Base-by-base conservation (phyloP, 1,139 yeast genomes). In the Magnusiomyces suaveolens region DNA sequence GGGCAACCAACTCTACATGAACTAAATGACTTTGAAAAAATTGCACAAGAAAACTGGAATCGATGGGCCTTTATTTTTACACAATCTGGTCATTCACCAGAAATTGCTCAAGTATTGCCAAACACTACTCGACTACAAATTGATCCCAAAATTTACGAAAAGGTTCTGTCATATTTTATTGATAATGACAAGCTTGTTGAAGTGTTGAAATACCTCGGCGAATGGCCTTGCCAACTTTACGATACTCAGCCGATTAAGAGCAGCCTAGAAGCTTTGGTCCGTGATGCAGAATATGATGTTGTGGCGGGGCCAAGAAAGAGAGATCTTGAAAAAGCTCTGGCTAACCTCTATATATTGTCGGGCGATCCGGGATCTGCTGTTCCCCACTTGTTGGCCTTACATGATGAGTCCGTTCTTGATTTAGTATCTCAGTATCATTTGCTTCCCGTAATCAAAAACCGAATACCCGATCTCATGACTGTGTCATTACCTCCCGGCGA, bases 331-430 rank as follows among this genome's bases (percentile, higher is more conserved):
- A 69, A 75, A 51, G 72, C 78, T 38, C 70, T 86, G 38, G 80
- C 87, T 8, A 72, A 75, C 21, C 63, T 88, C 10, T 84, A 83
- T 60, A 72, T 83, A 12, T 73, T 75, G 49, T 69, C 81, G 0
- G 77, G 78, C 23, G 84, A 84, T 47, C 86, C 84, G 1, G 70
- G 72, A 6, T 75, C 76, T 41, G 88, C 96, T 0, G 81, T 85
- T 1, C 59, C 74, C 0, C 90, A 86, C 64, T 70, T 87, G 60
- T 72, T 84, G 12, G 67, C 66, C 26, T 68, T 84, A 33, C 73
- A 76, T 57, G 89, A 86, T 63, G 66, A 73, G 0, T 63, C 76
- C n/a, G 77, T 82, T 1, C 66, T 89, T 46, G 73, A 76, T 47
- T 77, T 87, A 54, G 72, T 89, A 51, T 72, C 81, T 2, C 70